Base-by-base conservation (phyloP, 2,329 filamentous ascomycete species). In the Chaetomium olivaceum region DNA sequence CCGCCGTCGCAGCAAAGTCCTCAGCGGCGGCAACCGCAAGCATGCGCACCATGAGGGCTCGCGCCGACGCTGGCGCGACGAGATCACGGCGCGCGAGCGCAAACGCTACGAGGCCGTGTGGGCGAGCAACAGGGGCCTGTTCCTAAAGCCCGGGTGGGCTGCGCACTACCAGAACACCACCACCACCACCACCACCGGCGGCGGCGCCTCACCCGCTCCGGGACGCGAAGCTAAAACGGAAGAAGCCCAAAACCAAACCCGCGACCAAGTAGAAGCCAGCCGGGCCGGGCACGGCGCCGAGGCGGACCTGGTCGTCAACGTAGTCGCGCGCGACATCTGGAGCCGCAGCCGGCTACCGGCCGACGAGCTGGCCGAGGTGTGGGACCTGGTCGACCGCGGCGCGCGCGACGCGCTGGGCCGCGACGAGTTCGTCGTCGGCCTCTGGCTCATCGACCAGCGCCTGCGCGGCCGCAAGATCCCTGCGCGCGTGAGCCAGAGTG, bases 21-120 rank as follows among this genome's bases (percentile, higher is more conserved):
- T 79, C 19, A 77, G 78, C 58, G 73, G 78, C 59, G 80, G 82
- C 59, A 81, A 83, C 61, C 86, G 84, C 69, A 88, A 90, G 66
- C 91, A 93, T 74, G 85, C 88, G 1, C 91, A 95, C 72, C 87
- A 91, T 71, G 91, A 94, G 74, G 91, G 89, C 0, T 84, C 89
- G 4, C 85, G 91, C 21, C 89, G 87, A 72, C 85, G 90, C 7
- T 95, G 91, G 91, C 85, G 90, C 51, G 91, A 93, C 70, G 83
- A 87, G 67, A 85, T 95, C 51, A 91, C 89, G 0, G 83, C 86
- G 57, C 81, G 86, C 5, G 91, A 95, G 73, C 82, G 90, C n/a
- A 91, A 90, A 73, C 84, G 91, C 1, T 95, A 95, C 76, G 91
- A 94, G 76, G 91, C 90, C 2, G 85, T 95, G 1, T 95, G 91